Base-by-base conservation (phyloP, 2,329 filamentous ascomycete genomes). In the Penicillium hesseltinei region DNA sequence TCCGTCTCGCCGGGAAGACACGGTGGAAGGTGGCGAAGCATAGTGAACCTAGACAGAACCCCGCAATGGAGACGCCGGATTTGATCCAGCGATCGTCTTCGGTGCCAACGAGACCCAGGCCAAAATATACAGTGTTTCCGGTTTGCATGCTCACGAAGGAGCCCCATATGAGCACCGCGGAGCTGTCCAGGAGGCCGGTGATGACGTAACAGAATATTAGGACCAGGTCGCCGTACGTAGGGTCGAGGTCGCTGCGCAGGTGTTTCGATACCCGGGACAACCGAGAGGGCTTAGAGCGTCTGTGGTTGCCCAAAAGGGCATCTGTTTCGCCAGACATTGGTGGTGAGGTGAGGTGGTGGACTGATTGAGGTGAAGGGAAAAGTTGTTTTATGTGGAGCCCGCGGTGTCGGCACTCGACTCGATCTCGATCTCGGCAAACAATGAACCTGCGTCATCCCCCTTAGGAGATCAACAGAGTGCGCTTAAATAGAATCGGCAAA, bases 71-170 rank as follows among this genome's bases (percentile, higher is more conserved):
- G 9, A 83, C 82, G n/a, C 82, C 80, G 0, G 89, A 89, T 63
- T 90, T 90, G 68, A 88, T 81, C 86, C 87, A 90, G 49, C 87
- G 81, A 13, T 76, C 76, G 3, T 68, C 71, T 0, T 84, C 82
- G 9, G 84, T 80, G 3, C 69, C 70, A 15, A 66, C 58, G n/a
- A 92, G 77, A 3, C 90, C 90, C 3, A 92, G 81, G 9, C 89
- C 90, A 15, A 92, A 79, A 71, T 91, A 93, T 47, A 93, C 84
- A 5, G 90, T 92, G 73, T 93, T 93, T 84, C 88, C 89, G 33
- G 89, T 92, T 70, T 92, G 90, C 89, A 92, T 92, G 66, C 87
- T 90, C 40, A 91, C 89, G 66, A 93, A 93, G 3, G 87, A 87
- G 13, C 89, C 88, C 87, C 88, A 92, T 42, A 88, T 88, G 56